These are phyloP conservation scores for Cryphonectria radicalis DNA, from an alignment of 2,329 filamentous ascomycete species.

Conservation along the genomic window DNA sequence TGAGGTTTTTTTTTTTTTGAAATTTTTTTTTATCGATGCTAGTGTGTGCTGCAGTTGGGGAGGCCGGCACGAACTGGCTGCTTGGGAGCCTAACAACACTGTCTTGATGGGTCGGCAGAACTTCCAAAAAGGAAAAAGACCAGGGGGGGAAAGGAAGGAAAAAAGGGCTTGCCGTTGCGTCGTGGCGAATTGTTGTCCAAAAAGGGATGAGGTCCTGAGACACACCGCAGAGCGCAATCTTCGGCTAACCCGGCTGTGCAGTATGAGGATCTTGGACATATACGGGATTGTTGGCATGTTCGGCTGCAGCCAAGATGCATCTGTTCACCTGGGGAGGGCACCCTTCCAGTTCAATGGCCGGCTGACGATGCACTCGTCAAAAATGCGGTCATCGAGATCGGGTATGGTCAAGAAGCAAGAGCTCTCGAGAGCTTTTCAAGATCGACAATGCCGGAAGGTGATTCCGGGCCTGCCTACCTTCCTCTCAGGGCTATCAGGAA, in stretches of 20 bases:
- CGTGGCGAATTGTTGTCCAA: background rate
- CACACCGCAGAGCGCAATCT: background rate
- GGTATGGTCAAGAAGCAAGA: background rate
- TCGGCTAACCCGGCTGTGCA: slow-evolving; percentile 4
- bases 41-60: background rate
- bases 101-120: background rate
- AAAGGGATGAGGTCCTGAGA: background rate
- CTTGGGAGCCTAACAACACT: background rate
- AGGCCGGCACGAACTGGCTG: background rate
- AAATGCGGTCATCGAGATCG: background rate
- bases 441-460: slow-evolving; percentile 7
- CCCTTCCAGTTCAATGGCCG: background rate
- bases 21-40: background rate
- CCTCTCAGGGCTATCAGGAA: slow-evolving; percentile 2
- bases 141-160: background rate
- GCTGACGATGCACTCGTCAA: background rate
- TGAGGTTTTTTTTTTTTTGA: background rate
- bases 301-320: background rate
- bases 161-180: background rate
- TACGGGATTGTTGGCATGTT: background rate
- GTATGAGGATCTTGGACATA: background rate
- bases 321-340: background rate
- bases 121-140: background rate
- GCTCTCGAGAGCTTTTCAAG: background rate
- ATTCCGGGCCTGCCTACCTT: slow-evolving; percentile 3